These are phyloP conservation scores for Talaromyces trachyspermus DNA, from an alignment of 495 filamentous ascomycete genomes.

Conservation along the genomic window DNA sequence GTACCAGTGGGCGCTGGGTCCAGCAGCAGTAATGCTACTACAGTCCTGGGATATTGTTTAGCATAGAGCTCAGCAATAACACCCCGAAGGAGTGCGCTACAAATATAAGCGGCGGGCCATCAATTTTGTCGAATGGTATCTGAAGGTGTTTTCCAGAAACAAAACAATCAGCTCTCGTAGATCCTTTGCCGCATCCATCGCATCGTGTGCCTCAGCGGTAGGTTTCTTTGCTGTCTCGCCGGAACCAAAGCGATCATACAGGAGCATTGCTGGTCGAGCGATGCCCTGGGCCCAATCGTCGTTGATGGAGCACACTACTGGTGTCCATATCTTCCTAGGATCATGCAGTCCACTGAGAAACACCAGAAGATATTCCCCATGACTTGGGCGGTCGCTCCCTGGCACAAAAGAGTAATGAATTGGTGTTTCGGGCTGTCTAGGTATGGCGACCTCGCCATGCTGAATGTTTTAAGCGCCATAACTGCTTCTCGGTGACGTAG, in stretches of 20 bases:
- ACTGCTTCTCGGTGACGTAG: no score
- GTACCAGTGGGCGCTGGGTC: not conserved
- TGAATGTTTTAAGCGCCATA: not conserved
- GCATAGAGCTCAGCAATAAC: not conserved
- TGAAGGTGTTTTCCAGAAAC: not conserved
- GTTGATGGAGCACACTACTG: not conserved
- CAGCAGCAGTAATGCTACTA: not conserved
- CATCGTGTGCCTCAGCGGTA: not conserved
- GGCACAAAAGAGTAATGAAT: not conserved
- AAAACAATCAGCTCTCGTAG: not conserved
- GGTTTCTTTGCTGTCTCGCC: not conserved
- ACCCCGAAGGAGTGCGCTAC: not conserved
- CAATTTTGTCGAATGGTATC: not conserved
- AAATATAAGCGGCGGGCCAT: not conserved
- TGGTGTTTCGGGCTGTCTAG: not conserved
- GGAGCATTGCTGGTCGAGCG: not conserved
- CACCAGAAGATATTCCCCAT: not conserved
- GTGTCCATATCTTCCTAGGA: not conserved
- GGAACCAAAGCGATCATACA: conserved; percentile 2
- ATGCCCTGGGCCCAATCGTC: not conserved
- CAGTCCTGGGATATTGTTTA: not conserved
- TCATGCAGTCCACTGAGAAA: not conserved
- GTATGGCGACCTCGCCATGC: not conserved
- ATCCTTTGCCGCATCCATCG: not conserved
- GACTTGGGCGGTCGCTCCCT: not conserved